These are phyloP conservation scores for Chrysoporthe austroafricana DNA, from an alignment of 2,329 filamentous ascomycete genomes.

Conservation along the genomic window DNA sequence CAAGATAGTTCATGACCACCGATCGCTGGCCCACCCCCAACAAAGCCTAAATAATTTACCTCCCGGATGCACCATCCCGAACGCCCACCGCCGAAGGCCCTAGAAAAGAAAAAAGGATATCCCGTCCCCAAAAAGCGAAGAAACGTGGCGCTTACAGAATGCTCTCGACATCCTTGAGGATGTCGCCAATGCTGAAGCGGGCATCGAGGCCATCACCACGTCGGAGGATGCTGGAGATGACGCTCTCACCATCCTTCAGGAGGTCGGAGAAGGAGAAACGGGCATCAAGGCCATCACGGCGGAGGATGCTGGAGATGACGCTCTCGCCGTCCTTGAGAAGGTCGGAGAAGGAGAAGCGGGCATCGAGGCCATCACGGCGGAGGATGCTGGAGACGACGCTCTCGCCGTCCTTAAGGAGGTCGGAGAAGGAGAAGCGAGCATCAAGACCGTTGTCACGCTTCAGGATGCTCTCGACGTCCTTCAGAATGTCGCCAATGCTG, in stretches of 20 bases:
- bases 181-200: conserved; percentile 1
- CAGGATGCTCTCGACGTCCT: not conserved
- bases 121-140: not conserved
- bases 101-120: not conserved
- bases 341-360: conserved; percentile 3
- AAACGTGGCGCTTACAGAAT: not conserved
- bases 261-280: conserved; percentile 12
- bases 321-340: conserved; percentile 10
- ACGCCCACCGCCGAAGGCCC: not conserved
- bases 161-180: conserved; percentile 6
- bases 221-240: conserved; percentile 4
- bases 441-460: conserved; percentile 5
- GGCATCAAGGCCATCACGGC: conserved; percentile 1
- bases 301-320: not conserved
- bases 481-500: not conserved
- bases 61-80: not conserved
- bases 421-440: conserved; percentile 8
- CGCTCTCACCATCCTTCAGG: conserved; percentile 3
- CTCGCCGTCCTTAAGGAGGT: conserved; percentile 9
- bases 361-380: conserved; percentile 1
- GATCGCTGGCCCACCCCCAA: not conserved
- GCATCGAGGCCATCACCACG: conserved; percentile 5
- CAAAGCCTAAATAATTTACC: not conserved
- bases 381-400: not conserved
- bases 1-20: not conserved